Base-by-base conservation (phyloP, 176 grass and related monocot genomes). In the Secale cereale region DNA sequence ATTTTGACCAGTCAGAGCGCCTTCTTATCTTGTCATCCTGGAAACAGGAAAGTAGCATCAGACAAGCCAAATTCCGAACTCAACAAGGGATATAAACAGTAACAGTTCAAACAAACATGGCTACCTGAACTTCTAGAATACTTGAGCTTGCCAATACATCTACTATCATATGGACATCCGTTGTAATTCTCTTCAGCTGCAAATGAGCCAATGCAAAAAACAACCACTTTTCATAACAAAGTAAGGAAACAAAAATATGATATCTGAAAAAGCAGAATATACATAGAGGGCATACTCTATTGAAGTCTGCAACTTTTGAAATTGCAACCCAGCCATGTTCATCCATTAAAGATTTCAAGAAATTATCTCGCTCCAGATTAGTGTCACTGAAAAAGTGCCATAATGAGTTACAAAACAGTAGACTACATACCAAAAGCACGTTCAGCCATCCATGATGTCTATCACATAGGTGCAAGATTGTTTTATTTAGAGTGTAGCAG, bases 271-370 rank as follows among this genome's bases (percentile, higher is more conserved):
- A 22, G 74, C 8, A 61, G 74, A 46, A 35, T 76, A 27, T 79
- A 63, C 40, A 86, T 84, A 84, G 68, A 88, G 72, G 50, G 6
- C 80, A 76, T 92, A 95, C 93, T 77, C 93, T 90, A 30, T 95
- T 92, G 89, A 95, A 95, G 59, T 95, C 88, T 79, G 90, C 86
- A 74, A 95, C 76, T 85, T 92, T 95, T 27, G 88, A 85, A 82
- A 91, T 84, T 40, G 81, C 65, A 87, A 92, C 90, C 93, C 90
- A 95, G 64, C 90, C 93, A 82, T 91, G 74, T 25, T 91, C 88
- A 77, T 95, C 93, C 77, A 95, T 88, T 87, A 95, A 90, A 36
- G 90, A 89, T 90, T 91, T 95, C 86, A 95, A 78, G 78, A 91
- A 95, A 43, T 28, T 50, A 54, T 95, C 93, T 54, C n/a, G 59